phyloP scores from a whole-genome alignment of 352 stramenopile genomes.

The Pythium brachiatum region DNA sequence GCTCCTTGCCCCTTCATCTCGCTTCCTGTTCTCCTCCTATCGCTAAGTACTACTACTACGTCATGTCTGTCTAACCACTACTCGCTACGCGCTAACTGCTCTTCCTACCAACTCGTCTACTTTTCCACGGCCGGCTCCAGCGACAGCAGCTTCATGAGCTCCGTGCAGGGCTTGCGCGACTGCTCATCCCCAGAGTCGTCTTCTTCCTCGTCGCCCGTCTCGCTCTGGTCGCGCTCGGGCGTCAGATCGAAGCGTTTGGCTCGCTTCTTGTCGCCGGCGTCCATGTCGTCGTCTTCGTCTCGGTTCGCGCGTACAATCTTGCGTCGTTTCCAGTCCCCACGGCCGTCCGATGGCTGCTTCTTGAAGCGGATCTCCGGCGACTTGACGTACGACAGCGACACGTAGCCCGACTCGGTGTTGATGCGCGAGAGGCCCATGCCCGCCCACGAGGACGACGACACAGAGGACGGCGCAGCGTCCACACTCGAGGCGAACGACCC shows the following conservation, averaged over 20 bases:
- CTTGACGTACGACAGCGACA: slow-evolving; percentile 70
- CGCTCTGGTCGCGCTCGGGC: slow-evolving; percentile 24
- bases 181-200: slow-evolving; percentile 26
- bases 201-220: slow-evolving; percentile 37
- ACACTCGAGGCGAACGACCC: slow-evolving; percentile 24
- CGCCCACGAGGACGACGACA: slow-evolving; percentile 10
- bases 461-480: slow-evolving; percentile 24
- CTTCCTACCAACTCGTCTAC: neutral
- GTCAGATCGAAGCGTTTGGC: slow-evolving; percentile 20
- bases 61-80: neutral
- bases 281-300: slow-evolving; percentile 19
- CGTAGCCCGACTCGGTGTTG: slow-evolving; percentile 57
- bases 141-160: slow-evolving; percentile 64
- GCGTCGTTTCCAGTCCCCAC: slow-evolving; percentile 57
- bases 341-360: slow-evolving; percentile 42
- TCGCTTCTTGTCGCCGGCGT: neutral
- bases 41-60: neutral
- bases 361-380: slow-evolving; percentile 79
- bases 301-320: slow-evolving; percentile 41
- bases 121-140: slow-evolving; percentile 21
- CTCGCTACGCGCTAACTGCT: neutral
- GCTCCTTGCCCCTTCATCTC: too few relatives aligned
- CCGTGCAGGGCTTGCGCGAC: slow-evolving; percentile 25
- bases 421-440: slow-evolving; percentile 27
- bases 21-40: too few relatives aligned